These are phyloP conservation scores for Rhodamnia argentea DNA, from an alignment of 345 rosid genomes.

Conservation along the genomic window DNA sequence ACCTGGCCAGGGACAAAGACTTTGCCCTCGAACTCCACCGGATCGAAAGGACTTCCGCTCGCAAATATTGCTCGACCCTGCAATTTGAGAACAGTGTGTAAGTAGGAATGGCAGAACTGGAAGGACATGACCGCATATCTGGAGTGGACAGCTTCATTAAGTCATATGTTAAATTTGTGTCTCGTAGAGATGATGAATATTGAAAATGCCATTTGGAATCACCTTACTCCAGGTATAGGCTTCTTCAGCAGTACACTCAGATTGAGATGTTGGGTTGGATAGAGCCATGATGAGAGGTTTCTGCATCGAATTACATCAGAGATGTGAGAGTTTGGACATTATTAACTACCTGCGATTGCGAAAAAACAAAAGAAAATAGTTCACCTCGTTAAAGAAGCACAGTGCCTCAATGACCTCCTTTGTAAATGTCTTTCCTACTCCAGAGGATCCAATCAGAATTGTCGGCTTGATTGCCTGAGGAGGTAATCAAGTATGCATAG, in stretches of 20 bases:
- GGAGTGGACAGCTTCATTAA: not conserved
- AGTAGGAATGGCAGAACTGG: not conserved
- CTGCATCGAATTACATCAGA: constrained; percentile 20
- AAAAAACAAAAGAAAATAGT: not conserved
- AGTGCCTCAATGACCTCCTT: constrained; percentile 85
- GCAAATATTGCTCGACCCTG: constrained; percentile 96
- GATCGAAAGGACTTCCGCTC: constrained; percentile 97
- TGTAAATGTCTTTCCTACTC: constrained; percentile 79
- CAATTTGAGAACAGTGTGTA: not conserved
- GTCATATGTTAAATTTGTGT: too few species aligned
- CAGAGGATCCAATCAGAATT: constrained; percentile 81
- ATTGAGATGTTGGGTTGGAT: constrained; percentile 96
- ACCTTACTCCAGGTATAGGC: constrained; percentile 94
- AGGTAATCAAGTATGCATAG: not conserved
- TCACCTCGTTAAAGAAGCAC: constrained; percentile 74
- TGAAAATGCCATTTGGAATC: not conserved
- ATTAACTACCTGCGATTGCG: not conserved
- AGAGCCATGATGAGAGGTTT: constrained; percentile 91
- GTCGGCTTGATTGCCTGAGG: constrained; percentile 81
- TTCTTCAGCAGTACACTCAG: constrained; percentile 96
- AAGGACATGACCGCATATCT: not conserved
- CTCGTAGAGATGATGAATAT: not conserved
- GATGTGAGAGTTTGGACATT: not conserved
- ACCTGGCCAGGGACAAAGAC: constrained; percentile 92
- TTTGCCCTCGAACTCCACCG: constrained; percentile 62